A percentile compares a stretch with the other conserved stretches of the same genome.
Evolutionary conservation across 148 eudicot species (phyloP).

Genomic region (Chenopodium formosanum): DNA sequence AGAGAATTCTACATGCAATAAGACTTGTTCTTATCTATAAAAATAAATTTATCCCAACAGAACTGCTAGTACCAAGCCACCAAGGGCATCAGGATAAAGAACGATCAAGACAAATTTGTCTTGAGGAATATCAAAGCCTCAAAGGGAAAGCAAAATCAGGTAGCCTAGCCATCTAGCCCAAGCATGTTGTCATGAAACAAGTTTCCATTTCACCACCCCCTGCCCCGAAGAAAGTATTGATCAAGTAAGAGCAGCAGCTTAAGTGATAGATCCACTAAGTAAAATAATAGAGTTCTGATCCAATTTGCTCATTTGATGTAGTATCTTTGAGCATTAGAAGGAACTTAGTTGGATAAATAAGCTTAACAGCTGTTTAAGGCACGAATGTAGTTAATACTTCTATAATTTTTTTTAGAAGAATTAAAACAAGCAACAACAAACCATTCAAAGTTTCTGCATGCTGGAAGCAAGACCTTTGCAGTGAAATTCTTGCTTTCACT

Average conservation of each 20-base stretch:
- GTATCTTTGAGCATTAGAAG: not conserved
- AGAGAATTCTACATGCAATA: not conserved
- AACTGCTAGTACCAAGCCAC: not conserved
- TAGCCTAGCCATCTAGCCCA: not conserved
- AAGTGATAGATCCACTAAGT: not conserved
- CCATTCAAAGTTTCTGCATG: not conserved
- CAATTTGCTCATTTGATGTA: not conserved
- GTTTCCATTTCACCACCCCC: not conserved
- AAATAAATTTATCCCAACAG: not conserved
- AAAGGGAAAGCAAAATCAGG: not conserved
- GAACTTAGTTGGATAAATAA: not conserved
- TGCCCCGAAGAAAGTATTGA: not conserved
- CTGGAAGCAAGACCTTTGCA: too few species aligned
- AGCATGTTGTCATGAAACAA: not conserved
- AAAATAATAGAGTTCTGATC: not conserved
- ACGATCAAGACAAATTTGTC: not conserved
- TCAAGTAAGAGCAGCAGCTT: not conserved
- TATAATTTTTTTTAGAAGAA: too few species aligned
- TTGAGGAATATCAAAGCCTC: not conserved
- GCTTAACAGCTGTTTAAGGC: not conserved
- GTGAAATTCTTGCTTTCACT: not conserved
- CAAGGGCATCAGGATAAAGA: not conserved
- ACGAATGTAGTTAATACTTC: not conserved
- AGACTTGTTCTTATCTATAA: not conserved
- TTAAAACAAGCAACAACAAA: not conserved